Base-by-base conservation (phyloP, 2,329 filamentous ascomycete genomes). In the Botryotinia narcissicola region DNA sequence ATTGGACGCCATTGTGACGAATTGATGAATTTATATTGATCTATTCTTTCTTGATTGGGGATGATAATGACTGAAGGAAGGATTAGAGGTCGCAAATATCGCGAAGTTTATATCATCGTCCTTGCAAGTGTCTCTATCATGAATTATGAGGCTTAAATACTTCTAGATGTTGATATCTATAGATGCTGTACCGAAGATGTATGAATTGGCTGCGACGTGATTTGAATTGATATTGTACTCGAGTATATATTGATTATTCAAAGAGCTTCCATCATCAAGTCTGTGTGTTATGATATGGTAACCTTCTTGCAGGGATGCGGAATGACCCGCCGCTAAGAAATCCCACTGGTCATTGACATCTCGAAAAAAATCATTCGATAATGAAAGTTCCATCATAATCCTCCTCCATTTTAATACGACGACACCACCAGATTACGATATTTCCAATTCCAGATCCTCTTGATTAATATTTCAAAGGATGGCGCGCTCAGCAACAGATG, bases 401-500 rank as follows among this genome's bases (percentile, higher is more conserved):
- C n/a, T 29, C 51, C n/a, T 29, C n/a, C 68, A 70, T 75, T 78
- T 75, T 78, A 77, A 77, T 59, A 61, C 71, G 67, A 75, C 54
- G n/a, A 64, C 37, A 70, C 32, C 64, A 42, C 67, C 16, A 72
- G 25, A 35, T 42, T 37, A 69, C 35, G 54, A 61, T 44, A 44
- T 32, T 70, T 44, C 32, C 4, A 29, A 44, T 57, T 69, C 40
- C 37, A 46, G 54, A 54, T 54, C 57, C 44, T 35, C 40, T 29
- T 35, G 22, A 59, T 67, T 7, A 40, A 62, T 57, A 32, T 37
- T 40, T 20, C 46, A 59, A 54, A 72, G 37, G 40, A 84, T 84
- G 76, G 87, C 91, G 75, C 91, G 92, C 81, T 93, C 89, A 83
- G 90, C 92, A 81, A 89, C 89, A 79, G 93, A 95, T 82, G 93